Conservation (phyloP, 228 moss, liverwort and hornwort species). For the Sphagnum magellanicum region DNA sequence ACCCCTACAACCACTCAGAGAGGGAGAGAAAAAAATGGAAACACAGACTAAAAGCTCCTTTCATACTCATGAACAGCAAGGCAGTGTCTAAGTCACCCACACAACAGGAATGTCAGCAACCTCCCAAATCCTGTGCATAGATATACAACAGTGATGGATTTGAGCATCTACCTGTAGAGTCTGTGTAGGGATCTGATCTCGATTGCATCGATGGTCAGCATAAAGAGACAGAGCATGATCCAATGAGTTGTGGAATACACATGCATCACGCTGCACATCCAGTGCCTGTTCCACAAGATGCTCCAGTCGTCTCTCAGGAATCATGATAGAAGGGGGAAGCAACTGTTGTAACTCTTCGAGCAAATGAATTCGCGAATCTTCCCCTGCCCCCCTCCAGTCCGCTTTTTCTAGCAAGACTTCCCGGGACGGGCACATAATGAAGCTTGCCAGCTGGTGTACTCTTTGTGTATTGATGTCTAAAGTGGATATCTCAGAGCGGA, state of each 20-base stretch:
- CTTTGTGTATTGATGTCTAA: slow-evolving; percentile 78
- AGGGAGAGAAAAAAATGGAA: too few species aligned
- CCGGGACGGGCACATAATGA: slow-evolving; percentile 81
- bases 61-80: too few species aligned
- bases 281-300: slow-evolving; percentile 95
- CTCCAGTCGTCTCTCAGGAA: slow-evolving; percentile 97
- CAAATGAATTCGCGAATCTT: slow-evolving; percentile 71
- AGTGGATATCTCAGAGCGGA: slow-evolving; percentile 94
- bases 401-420: slow-evolving; percentile 78
- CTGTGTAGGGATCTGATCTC: slow-evolving; percentile 92
- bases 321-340: slow-evolving; percentile 94
- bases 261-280: slow-evolving; percentile 87
- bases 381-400: slow-evolving; percentile 83
- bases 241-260: slow-evolving; percentile 90
- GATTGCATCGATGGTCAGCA: slow-evolving; percentile 94
- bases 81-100: too few species aligned
- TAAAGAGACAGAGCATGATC: slow-evolving; percentile 94
- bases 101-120: too few species aligned
- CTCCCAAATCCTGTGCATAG: too few species aligned
- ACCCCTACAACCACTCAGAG: too few species aligned
- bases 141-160: too few species aligned
- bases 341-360: slow-evolving; percentile 89
- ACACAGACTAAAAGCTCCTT: too few species aligned
- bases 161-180: slow-evolving; percentile 70
- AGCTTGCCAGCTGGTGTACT: slow-evolving; percentile 92